Evolutionary conservation across 305 asterid genomes (phyloP).

Genomic region (Solanum aculeatissimum): DNA sequence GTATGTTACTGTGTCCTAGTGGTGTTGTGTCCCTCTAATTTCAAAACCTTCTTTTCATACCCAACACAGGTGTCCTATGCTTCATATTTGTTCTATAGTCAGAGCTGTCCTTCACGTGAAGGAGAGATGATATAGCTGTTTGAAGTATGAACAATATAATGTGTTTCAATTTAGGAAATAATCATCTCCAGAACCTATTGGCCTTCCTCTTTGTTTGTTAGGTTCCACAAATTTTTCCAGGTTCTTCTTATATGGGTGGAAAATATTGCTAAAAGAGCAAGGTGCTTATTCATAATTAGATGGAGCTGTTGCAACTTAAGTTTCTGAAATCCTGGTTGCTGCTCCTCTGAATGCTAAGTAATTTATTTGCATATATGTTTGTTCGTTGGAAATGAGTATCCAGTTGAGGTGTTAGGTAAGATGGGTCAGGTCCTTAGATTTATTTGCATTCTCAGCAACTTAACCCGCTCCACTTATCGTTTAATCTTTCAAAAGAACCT

Average conservation of each 20-base stretch:
- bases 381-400: neutral
- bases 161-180: neutral
- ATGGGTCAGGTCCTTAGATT: neutral
- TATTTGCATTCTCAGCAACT: neutral
- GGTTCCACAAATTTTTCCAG: neutral
- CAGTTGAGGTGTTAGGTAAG: neutral
- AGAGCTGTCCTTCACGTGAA: neutral
- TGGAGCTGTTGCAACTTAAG: neutral
- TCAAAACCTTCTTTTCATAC: neutral
- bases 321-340: neutral
- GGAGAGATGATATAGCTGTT: neutral
- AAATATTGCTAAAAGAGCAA: neutral
- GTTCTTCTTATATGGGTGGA: neutral
- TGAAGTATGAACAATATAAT: neutral
- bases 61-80: neutral
- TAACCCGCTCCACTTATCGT: neutral
- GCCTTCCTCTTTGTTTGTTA: neutral
- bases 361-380: neutral
- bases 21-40: neutral
- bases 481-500: neutral
- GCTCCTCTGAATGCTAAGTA: neutral
- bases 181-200: neutral
- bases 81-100: neutral
- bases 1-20: neutral
- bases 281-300: neutral